Percentiles rank a stretch among this genome's conserved stretches.
These are phyloP conservation scores for Boletus coccyginus DNA, from an alignment of 768 basidiomycete genomes.

Conservation along the genomic window DNA sequence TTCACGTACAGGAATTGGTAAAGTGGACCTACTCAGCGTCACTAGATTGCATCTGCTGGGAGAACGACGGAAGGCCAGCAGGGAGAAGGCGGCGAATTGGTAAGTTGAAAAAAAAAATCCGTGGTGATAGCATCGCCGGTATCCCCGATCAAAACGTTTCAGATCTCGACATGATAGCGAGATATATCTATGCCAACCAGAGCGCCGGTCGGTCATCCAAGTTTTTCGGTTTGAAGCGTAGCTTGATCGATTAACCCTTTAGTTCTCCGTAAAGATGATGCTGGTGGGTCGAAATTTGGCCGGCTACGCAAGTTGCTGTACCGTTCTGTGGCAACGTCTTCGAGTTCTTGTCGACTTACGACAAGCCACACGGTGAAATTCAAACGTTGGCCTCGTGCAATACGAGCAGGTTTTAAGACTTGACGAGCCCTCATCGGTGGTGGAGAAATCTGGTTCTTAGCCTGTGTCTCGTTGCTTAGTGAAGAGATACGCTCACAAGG, in stretches of 20 bases:
- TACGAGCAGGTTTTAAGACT: background rate
- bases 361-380: background rate
- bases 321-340: background rate
- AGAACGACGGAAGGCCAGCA: background rate
- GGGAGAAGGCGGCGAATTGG: background rate
- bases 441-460: background rate
- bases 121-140: background rate
- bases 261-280: too few species aligned
- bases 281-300: background rate
- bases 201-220: background rate
- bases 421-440: background rate
- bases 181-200: background rate
- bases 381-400: background rate
- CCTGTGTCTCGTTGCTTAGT: too few species aligned
- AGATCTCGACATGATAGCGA: conserved; percentile 7
- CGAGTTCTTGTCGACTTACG: background rate
- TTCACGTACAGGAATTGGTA: background rate
- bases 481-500: too few species aligned
- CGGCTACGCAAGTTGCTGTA: background rate
- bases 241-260: background rate
- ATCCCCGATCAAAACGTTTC: background rate
- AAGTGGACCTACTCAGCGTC: background rate
- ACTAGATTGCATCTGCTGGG: conserved; percentile 6
- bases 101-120: background rate
- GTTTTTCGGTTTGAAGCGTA: background rate